These are phyloP conservation scores for Porpolomopsis calyptriformis DNA, from an alignment of 768 basidiomycete genomes.

Conservation along the genomic window DNA sequence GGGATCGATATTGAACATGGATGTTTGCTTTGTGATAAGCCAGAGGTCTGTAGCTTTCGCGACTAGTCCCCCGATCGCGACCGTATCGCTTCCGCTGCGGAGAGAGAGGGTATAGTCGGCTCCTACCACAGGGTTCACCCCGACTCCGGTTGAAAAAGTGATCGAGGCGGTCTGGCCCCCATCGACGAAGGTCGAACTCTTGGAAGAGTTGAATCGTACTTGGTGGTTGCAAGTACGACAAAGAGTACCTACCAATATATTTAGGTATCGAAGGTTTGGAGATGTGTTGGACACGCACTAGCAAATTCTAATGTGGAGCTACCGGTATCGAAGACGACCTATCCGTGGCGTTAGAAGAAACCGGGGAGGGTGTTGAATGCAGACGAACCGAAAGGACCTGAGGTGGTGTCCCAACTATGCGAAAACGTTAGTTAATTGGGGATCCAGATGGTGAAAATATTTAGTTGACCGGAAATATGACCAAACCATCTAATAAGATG, in stretches of 20 bases:
- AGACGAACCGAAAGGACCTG: slow-evolving; percentile 30
- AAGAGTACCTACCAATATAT: no score
- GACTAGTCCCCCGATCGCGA: slow-evolving; percentile 36
- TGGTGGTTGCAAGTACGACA: no score
- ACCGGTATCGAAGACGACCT: slow-evolving; percentile 53
- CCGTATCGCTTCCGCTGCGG: slow-evolving; percentile 36
- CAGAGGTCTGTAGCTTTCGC: slow-evolving; percentile 31
- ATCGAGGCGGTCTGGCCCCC: slow-evolving; percentile 31
- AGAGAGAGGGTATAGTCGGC: slow-evolving; percentile 37
- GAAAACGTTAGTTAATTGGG: not conserved
- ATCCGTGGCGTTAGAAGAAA: slow-evolving; percentile 4
- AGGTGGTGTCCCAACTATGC: slow-evolving; percentile 42
- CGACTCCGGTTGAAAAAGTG: slow-evolving; percentile 44
- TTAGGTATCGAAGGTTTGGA: not conserved
- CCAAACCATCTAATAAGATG: slow-evolving; percentile 36
- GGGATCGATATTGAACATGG: slow-evolving; percentile 41
- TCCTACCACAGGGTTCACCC: slow-evolving; percentile 43
- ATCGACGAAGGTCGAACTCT: slow-evolving; percentile 43
- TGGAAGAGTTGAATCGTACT: no score
- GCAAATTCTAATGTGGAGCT: slow-evolving; percentile 39
- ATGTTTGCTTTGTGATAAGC: slow-evolving; percentile 44
- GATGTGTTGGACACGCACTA: slow-evolving; percentile 21
- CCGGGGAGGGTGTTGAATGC: slow-evolving; percentile 3
- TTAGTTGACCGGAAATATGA: slow-evolving; percentile 31
- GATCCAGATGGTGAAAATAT: slow-evolving; percentile 2